A percentile compares a stretch with the other conserved stretches of the same genome.
Evolutionary conservation across 2,329 filamentous ascomycete species (phyloP).

Genomic region (Penicillium sp.): DNA sequence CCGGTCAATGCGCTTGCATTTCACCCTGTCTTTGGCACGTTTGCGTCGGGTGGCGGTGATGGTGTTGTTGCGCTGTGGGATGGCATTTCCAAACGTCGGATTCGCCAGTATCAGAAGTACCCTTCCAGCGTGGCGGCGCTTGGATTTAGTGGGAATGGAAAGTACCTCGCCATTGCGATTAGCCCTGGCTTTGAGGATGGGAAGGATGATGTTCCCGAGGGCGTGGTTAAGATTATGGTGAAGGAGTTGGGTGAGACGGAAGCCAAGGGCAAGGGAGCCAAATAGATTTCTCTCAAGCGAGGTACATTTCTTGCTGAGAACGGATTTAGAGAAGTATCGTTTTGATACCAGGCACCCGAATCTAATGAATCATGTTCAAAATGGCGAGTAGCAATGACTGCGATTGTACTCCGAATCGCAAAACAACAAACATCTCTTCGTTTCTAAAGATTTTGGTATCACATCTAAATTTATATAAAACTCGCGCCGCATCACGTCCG

Average conservation of each 20-base stretch:
- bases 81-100: constrained; percentile 82
- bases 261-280: constrained; percentile 79
- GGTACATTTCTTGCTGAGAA: constrained; percentile 8
- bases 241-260: constrained; percentile 84
- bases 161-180: constrained; percentile 74
- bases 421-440: constrained; percentile 9
- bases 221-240: constrained; percentile 74
- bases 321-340: not conserved
- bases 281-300: constrained; percentile 45
- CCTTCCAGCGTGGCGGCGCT: constrained; percentile 75
- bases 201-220: constrained; percentile 73
- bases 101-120: constrained; percentile 86
- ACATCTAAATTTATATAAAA: constrained; percentile 16
- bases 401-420: not conserved
- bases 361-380: constrained; percentile 19
- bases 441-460: constrained; percentile 26
- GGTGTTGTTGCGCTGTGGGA: constrained; percentile 94
- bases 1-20: constrained; percentile 89
- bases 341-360: constrained; percentile 24
- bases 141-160: constrained; percentile 76
- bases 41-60: constrained; percentile 87
- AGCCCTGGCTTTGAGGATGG: constrained; percentile 89
- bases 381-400: not conserved
- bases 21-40: constrained; percentile 79
- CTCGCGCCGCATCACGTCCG: constrained; percentile 2